These are phyloP conservation scores for Dioszegia hungarica DNA, from an alignment of 768 basidiomycete genomes.

Conservation along the genomic window DNA sequence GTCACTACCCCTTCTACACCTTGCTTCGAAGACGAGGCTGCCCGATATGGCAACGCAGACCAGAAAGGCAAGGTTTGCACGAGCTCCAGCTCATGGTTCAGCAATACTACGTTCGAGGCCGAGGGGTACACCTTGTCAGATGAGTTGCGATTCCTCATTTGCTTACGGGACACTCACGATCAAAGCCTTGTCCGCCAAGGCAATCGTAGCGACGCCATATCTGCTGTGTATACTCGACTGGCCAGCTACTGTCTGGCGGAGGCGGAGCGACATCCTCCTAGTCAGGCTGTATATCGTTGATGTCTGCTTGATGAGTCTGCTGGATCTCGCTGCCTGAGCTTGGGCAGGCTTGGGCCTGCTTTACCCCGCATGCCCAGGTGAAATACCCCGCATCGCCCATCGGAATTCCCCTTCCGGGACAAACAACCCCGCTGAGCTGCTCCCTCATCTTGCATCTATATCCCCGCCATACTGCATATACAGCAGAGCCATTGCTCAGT, in stretches of 20 bases:
- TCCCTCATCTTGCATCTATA: neutral
- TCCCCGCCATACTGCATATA: too few species aligned
- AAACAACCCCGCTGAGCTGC: neutral
- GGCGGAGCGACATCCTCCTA: conserved; percentile 38
- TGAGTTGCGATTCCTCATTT: conserved; percentile 5
- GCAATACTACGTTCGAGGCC: conserved; percentile 20
- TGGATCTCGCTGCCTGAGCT: too few species aligned
- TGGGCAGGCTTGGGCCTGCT: too few species aligned
- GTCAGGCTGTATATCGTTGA: too few species aligned
- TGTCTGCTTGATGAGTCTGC: too few species aligned
- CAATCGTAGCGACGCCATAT: conserved; percentile 11
- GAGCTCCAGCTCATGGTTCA: conserved; percentile 25
- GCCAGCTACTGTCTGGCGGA: conserved; percentile 36
- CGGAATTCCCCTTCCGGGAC: too few species aligned
- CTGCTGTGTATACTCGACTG: conserved; percentile 14
- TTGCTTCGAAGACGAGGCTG: conserved; percentile 15
- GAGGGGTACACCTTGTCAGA: conserved; percentile 27
- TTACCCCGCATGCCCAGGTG: neutral
- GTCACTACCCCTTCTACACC: conserved; percentile 22
- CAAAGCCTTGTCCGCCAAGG: conserved; percentile 15
- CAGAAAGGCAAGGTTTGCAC: conserved; percentile 31
- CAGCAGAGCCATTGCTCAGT: too few species aligned
- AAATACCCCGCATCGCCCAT: too few species aligned
- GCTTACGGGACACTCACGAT: conserved; percentile 16
- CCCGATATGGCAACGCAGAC: conserved; percentile 28